phyloP scores from a whole-genome alignment of 306 rosid species.

The Cicer chorassanicum region DNA sequence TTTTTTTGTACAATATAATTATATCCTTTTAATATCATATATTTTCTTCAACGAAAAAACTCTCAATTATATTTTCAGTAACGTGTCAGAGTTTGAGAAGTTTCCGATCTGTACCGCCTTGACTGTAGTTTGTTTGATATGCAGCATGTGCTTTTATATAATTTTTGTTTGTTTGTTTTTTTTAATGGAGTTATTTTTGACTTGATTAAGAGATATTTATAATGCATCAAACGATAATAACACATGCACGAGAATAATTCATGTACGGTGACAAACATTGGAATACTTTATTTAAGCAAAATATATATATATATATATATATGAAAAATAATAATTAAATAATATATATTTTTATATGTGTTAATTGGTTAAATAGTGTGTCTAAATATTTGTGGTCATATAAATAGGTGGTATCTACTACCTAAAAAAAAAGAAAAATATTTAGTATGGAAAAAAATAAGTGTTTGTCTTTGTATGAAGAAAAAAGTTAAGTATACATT shows the following conservation, averaged over 20 bases:
- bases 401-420: no score
- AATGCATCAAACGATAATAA: constrained; percentile 44
- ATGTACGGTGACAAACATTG: no score
- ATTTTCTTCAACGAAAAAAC: background rate
- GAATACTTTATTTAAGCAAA: no score
- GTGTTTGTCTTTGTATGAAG: no score
- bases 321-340: no score
- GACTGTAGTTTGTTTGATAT: constrained; percentile 14
- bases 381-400: no score
- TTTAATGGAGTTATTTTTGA: constrained; percentile 10
- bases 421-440: no score
- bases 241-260: constrained; percentile 42
- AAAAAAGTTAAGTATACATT: no score
- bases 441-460: no score
- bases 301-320: no score
- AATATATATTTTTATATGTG: no score
- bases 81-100: constrained; percentile 50
- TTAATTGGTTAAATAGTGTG: no score
- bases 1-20: background rate
- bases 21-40: background rate
- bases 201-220: background rate
- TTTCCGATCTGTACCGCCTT: constrained; percentile 52
- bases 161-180: background rate
- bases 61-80: constrained; percentile 23
- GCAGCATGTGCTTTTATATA: constrained; percentile 37